Evolutionary conservation across 2,329 filamentous ascomycete genomes (phyloP).

Genomic region (Aspergillus bombycis): DNA sequence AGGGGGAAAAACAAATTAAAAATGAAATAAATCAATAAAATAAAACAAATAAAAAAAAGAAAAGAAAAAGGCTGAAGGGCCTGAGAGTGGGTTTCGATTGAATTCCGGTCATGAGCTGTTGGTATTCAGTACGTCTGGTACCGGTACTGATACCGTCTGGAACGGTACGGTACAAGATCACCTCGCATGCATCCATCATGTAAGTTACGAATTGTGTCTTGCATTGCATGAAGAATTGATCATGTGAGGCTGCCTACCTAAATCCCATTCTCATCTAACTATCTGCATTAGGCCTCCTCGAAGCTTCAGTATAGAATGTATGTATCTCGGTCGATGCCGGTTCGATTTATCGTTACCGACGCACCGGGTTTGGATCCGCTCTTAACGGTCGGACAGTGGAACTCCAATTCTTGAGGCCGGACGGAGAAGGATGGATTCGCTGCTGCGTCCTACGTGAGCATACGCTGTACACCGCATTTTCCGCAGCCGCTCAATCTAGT

Average conservation of each 20-base stretch:
- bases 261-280: neutral
- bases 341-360: neutral
- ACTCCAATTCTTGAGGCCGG: neutral
- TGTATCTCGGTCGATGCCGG: neutral
- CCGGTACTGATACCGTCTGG: neutral
- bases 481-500: constrained; percentile 17
- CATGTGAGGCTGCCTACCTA: constrained; percentile 31
- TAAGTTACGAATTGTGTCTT: constrained; percentile 29
- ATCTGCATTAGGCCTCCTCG: neutral
- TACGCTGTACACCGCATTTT: constrained; percentile 26
- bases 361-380: neutral
- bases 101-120: neutral
- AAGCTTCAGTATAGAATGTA: neutral
- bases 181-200: constrained; percentile 18
- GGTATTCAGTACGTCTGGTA: neutral
- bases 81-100: neutral
- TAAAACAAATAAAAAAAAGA: neutral
- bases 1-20: neutral
- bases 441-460: constrained; percentile 5
- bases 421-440: neutral
- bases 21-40: neutral
- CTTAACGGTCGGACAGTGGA: neutral
- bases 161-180: constrained; percentile 3
- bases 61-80: neutral
- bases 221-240: constrained; percentile 40